Evolutionary conservation across 495 filamentous ascomycete genomes (phyloP).

Genomic region (Massariosphaeria phaeospora): DNA sequence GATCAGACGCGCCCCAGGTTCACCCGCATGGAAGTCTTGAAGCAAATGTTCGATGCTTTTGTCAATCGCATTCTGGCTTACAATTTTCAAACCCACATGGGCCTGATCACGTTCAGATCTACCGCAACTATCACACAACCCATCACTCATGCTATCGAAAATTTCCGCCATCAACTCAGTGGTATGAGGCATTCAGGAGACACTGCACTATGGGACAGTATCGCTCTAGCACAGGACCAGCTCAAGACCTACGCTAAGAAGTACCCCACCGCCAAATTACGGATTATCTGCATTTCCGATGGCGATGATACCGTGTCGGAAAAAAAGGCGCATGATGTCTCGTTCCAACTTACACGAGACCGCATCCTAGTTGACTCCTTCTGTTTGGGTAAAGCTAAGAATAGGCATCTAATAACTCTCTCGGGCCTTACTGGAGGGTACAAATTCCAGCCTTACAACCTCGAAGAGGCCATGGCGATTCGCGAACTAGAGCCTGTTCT

Average conservation of each 20-base stretch:
- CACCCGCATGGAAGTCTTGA: constrained; percentile 35
- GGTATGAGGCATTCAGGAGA: constrained; percentile 31
- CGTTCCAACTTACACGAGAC: constrained; percentile 20
- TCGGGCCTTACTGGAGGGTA: constrained; percentile 35
- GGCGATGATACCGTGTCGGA: constrained; percentile 36
- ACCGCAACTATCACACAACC: constrained; percentile 21
- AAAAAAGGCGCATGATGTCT: constrained; percentile 4
- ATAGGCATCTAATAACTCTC: constrained; percentile 28
- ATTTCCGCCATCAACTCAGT: constrained; percentile 33
- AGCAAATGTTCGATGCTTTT: constrained; percentile 39
- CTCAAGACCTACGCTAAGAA: constrained; percentile 29
- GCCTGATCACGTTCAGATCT: constrained; percentile 33
- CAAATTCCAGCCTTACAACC: constrained; percentile 29
- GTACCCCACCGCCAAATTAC: constrained; percentile 35
- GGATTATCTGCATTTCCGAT: constrained; percentile 37
- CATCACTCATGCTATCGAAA: constrained; percentile 34
- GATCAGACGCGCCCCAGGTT: constrained; percentile 6
- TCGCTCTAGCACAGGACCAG: constrained; percentile 32
- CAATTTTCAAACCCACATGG: constrained; percentile 35
- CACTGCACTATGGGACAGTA: constrained; percentile 35
- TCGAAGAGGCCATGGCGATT: constrained; percentile 37
- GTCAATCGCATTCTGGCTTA: constrained; percentile 37
- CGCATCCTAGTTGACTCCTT: constrained; percentile 35
- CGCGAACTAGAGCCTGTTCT: constrained; percentile 40
- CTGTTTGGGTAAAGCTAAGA: constrained; percentile 30